A percentile compares a stretch with the other conserved stretches of the same genome.
These are phyloP conservation scores for Leishmania braziliensis DNA, from an alignment of 208 protist genomes.

Conservation along the genomic window DNA sequence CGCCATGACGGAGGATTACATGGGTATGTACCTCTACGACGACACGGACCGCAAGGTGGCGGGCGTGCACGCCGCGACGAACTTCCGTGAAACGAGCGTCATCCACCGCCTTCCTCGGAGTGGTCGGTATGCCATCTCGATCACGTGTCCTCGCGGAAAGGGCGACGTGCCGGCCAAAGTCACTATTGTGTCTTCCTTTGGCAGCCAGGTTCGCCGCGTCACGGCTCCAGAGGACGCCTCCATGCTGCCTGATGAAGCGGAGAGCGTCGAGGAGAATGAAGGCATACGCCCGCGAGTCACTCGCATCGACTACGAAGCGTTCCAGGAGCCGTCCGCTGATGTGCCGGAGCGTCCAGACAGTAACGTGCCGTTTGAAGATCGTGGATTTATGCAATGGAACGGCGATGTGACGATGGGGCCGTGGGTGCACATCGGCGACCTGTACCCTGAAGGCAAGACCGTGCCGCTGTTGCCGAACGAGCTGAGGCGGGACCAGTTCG, in stretches of 20 bases:
- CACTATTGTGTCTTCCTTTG: constrained; percentile 36
- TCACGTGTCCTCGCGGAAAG: constrained; percentile 69
- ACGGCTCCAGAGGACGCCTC: constrained; percentile 58
- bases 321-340: constrained; percentile 31
- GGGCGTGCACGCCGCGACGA: constrained; percentile 75
- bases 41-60: constrained; percentile 54
- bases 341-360: constrained; percentile 46
- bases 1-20: constrained; percentile 76
- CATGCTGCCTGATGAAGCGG: constrained; percentile 77
- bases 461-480: constrained; percentile 51
- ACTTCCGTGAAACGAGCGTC: constrained; percentile 79
- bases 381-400: constrained; percentile 28
- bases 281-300: constrained; percentile 43
- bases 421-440: constrained; percentile 70
- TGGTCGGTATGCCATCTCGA: constrained; percentile 68
- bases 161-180: constrained; percentile 51
- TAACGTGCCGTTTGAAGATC: constrained; percentile 56
- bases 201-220: constrained; percentile 54
- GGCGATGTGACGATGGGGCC: constrained; percentile 43
- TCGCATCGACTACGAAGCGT: constrained; percentile 62
- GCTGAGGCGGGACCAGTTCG: constrained; percentile 57
- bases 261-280: constrained; percentile 67
- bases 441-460: constrained; percentile 66
- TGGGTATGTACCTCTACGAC: constrained; percentile 87
- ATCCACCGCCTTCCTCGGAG: constrained; percentile 52